These are phyloP conservation scores for Deinandra increscens DNA, from an alignment of 129 eudicot genomes.

Conservation along the genomic window DNA sequence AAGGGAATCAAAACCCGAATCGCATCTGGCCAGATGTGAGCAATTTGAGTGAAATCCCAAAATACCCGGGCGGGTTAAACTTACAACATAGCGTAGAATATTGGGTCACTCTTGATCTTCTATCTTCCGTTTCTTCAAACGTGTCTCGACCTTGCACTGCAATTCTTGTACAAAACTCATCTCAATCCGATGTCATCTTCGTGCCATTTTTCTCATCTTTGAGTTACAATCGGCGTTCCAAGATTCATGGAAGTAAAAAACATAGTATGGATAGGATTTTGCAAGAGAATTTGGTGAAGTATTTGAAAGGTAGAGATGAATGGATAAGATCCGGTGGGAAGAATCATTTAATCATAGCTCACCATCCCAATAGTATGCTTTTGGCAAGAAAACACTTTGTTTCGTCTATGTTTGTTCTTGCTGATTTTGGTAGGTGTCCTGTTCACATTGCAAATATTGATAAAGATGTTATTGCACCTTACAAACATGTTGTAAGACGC, in stretches of 20 bases:
- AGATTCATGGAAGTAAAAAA: constrained; percentile 36
- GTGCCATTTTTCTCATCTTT: constrained; percentile 88
- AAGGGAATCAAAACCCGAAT: constrained; percentile 27
- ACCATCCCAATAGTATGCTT: constrained; percentile 90
- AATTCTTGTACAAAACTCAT: constrained; percentile 48
- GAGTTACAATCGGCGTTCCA: constrained; percentile 77
- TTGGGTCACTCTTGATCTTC: constrained; percentile 91
- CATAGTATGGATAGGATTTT: constrained; percentile 46
- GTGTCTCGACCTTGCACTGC: constrained; percentile 58
- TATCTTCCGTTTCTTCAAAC: constrained; percentile 50
- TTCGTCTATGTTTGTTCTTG: constrained; percentile 74
- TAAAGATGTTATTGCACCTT: constrained; percentile 89
- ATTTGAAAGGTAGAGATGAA: constrained; percentile 54
- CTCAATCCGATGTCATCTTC: constrained; percentile 64
- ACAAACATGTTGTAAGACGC: constrained; percentile 72
- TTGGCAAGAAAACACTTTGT: constrained; percentile 58
- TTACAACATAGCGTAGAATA: constrained; percentile 84
- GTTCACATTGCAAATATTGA: constrained; percentile 58
- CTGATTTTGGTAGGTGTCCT: constrained; percentile 86
- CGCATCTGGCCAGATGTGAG: constrained; percentile 73
- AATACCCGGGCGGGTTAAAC: constrained; percentile 84
- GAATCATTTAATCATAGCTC: constrained; percentile 77
- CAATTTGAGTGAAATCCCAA: constrained; percentile 43
- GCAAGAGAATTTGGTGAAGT: constrained; percentile 63
- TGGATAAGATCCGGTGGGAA: constrained; percentile 62